phyloP scores from a whole-genome alignment of 768 basidiomycete genomes.

The Hericium erinaceus region DNA sequence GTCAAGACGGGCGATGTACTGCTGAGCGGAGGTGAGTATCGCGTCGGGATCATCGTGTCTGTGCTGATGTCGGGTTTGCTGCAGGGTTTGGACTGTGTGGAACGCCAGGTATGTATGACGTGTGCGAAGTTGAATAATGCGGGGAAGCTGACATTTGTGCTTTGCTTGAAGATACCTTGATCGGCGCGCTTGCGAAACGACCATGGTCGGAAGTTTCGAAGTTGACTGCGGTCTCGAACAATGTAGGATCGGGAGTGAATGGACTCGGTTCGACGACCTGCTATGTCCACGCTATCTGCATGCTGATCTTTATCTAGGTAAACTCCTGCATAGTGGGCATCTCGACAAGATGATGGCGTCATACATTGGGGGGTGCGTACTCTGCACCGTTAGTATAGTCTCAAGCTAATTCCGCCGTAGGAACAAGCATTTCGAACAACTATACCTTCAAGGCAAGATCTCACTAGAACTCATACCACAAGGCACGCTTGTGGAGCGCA shows the following conservation, averaged over 20 bases:
- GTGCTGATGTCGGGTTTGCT: not conserved
- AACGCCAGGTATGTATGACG: constrained; percentile 53
- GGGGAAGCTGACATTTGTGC: not conserved
- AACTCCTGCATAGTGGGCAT: constrained; percentile 64
- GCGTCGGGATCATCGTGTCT: not conserved
- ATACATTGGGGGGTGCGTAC: constrained; percentile 73
- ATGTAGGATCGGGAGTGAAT: constrained; percentile 63
- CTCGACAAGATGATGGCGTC: constrained; percentile 80
- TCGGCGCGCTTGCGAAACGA: constrained; percentile 65
- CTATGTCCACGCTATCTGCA: not conserved
- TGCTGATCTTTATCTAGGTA: constrained; percentile 34
- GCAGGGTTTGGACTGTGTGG: constrained; percentile 86
- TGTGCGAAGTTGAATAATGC: too few species aligned
- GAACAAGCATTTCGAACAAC: constrained; percentile 77
- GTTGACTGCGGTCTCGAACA: constrained; percentile 83
- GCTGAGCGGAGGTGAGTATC: constrained; percentile 66
- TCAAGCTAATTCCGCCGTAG: constrained; percentile 26
- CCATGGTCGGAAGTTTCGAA: constrained; percentile 48
- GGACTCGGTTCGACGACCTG: constrained; percentile 48
- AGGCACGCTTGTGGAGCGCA: constrained; percentile 81
- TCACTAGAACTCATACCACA: constrained; percentile 87
- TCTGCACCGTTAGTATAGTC: not conserved
- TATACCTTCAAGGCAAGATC: constrained; percentile 75
- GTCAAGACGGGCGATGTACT: constrained; percentile 73
- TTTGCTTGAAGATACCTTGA: constrained; percentile 57